A percentile compares a stretch with the other conserved stretches of the same genome.
phyloP scores from a whole-genome alignment of 257 asterid genomes.

The Fraxinus quadrangulata region DNA sequence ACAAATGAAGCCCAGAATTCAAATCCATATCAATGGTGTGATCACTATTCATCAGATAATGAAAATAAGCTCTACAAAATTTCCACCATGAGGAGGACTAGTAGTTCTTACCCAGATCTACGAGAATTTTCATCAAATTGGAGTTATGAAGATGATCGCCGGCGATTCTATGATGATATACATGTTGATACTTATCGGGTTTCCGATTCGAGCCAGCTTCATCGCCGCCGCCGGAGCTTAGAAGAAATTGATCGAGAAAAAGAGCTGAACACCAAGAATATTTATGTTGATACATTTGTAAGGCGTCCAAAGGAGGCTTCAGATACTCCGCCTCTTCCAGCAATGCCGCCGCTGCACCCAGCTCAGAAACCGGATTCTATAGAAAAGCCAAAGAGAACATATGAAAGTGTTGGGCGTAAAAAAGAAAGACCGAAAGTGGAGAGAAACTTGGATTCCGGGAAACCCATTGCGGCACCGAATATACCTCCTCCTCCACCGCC shows the following conservation, averaged over 20 bases:
- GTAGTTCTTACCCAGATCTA: conserved; percentile 86
- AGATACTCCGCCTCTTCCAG: conserved; percentile 19
- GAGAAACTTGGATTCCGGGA: conserved; percentile 31
- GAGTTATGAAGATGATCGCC: conserved; percentile 41
- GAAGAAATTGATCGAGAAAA: conserved; percentile 37
- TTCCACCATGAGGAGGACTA: conserved; percentile 46
- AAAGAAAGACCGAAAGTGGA: conserved; percentile 42
- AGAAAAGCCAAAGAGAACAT: conserved; percentile 32
- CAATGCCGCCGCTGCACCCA: conserved; percentile 23
- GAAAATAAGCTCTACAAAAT: conserved; percentile 28
- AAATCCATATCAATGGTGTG: conserved; percentile 28
- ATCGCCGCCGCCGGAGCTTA: conserved; percentile 73
- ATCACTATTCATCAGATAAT: conserved; percentile 25
- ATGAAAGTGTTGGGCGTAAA: conserved; percentile 38
- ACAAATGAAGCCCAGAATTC: conserved; percentile 27
- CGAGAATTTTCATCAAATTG: conserved; percentile 46
- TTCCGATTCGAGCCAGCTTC: conserved; percentile 40
- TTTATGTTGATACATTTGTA: conserved; percentile 49
- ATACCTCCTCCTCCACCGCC: conserved; percentile 52
- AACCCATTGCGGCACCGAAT: conserved; percentile 31
- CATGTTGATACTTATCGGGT: conserved; percentile 38
- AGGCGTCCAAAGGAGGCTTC: conserved; percentile 22
- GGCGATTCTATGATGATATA: conserved; percentile 60
- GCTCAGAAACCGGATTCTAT: conserved; percentile 22
- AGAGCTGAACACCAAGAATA: conserved; percentile 30